phyloP scores from a whole-genome alignment of 2,329 filamentous ascomycete species.

The Aaosphaeria pasadenensis region DNA sequence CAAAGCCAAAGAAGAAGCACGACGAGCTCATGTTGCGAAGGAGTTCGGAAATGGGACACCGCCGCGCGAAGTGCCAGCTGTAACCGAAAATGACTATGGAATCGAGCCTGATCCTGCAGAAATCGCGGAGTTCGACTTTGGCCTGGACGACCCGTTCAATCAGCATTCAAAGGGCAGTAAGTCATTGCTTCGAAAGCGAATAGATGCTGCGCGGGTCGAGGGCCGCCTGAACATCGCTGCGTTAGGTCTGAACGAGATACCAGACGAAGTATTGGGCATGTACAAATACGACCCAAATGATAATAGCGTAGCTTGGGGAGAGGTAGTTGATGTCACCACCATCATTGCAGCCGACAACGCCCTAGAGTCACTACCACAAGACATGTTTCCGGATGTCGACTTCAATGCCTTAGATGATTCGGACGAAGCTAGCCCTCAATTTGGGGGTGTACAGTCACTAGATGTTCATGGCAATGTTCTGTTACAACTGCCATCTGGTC shows the following conservation, averaged over 20 bases:
- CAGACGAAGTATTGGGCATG: constrained; percentile 82
- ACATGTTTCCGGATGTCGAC: constrained; percentile 71
- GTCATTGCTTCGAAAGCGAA: constrained; percentile 69
- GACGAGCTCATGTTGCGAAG: constrained; percentile 19
- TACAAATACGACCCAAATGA: constrained; percentile 72
- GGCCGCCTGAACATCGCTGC: constrained; percentile 87
- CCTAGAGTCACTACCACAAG: constrained; percentile 68
- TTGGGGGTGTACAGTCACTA: constrained; percentile 74
- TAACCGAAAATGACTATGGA: constrained; percentile 14
- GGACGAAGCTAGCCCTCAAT: constrained; percentile 73
- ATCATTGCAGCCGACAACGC: constrained; percentile 91
- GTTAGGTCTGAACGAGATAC: constrained; percentile 75
- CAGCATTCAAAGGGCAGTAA: constrained; percentile 58
- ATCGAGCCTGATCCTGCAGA: constrained; percentile 30
- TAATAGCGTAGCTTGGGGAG: constrained; percentile 73
- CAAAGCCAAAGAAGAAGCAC: constrained; percentile 78
- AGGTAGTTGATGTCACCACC: constrained; percentile 81
- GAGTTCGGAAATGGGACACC: constrained; percentile 22
- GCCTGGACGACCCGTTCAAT: constrained; percentile 68
- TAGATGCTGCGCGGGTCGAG: constrained; percentile 69
- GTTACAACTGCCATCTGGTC: constrained; percentile 67
- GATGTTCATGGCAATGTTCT: constrained; percentile 86
- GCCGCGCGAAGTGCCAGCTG: constrained; percentile 18
- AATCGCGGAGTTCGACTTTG: constrained; percentile 55
- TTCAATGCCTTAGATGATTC: constrained; percentile 52